Percentiles rank a stretch among this genome's conserved stretches.
These are phyloP conservation scores for Pseudogymnoascus sp. DNA, from an alignment of 2,329 filamentous ascomycete species.

Conservation along the genomic window DNA sequence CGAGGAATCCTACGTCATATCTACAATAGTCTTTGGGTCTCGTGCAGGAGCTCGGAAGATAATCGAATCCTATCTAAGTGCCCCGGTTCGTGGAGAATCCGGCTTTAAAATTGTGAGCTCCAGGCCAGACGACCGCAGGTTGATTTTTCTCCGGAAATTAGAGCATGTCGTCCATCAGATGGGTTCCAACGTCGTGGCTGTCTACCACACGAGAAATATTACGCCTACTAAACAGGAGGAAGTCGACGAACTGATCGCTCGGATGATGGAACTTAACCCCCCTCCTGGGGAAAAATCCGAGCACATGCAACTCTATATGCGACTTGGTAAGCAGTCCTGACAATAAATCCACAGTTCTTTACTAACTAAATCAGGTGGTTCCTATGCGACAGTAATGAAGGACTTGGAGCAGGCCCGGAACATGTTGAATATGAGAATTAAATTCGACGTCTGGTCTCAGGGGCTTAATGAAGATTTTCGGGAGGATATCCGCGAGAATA, in stretches of 20 bases:
- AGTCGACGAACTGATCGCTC: not conserved
- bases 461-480: conserved; percentile 25
- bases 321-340: not conserved
- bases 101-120: not conserved
- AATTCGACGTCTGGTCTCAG: conserved; percentile 26
- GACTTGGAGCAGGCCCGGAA: conserved; percentile 21
- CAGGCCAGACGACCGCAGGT: not conserved
- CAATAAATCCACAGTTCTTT: not conserved
- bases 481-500: conserved; percentile 20
- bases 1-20: conserved; percentile 21
- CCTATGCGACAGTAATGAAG: conserved; percentile 15
- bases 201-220: not conserved
- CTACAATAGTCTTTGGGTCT: conserved; percentile 24
- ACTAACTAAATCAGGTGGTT: conserved; percentile 18
- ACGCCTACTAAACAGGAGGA: not conserved
- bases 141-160: not conserved
- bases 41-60: not conserved
- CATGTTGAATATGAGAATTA: conserved; percentile 21
- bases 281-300: not conserved
- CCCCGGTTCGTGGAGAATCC: not conserved
- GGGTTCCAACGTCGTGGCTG: not conserved
- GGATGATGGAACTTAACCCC: not conserved
- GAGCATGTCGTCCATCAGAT: not conserved
- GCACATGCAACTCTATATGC: not conserved
- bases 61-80: not conserved